Evolutionary conservation across 768 basidiomycete species (phyloP), one percentile per base, ranked within the genome.

Genomic region (Paxillus involutus): DNA sequence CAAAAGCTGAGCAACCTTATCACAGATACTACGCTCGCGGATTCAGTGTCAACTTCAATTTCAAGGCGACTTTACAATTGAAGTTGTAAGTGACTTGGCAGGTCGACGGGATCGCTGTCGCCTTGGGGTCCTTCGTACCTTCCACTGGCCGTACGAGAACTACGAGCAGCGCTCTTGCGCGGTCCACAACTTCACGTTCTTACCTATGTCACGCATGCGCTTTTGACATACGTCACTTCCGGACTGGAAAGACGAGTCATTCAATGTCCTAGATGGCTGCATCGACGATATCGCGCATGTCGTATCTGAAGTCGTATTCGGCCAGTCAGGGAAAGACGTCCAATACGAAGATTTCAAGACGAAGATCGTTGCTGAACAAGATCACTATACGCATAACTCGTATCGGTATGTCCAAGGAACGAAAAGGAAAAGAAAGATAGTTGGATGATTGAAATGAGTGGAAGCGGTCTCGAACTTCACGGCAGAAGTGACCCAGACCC

Each of bases 181-280:
- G 97, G 97, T 6, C 96, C 97, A 1, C 96, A 98, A 51, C 80
- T 98, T 0, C 96, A 99, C 67, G 84, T 98, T 16, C 77, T 98
- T 30, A 94, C 95, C 1, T 89, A 87, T 57, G 85, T 86, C 2
- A 80, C 82, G 0, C 95, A 99, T 62, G 81, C 91, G 0, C 72
- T 98, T 17, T 75, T 98, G 36, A 80, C 85, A n/a, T 83, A 91
- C 52, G 80, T 95, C 43, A 94, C 92, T 0, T 76, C 76, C 77
- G 0, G 82, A 86, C 5, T 57, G 59, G 12, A 72, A 82, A 63
- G 71, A 79, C 30, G 65, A 74, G 2, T 62, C 67, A 0, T 91
- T 95, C 65, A 67, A 72, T 37, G 77, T 74, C 21, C 77, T 98
- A 2, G 94, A 98, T 59, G 78, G 79, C 14, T 87, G 87, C 58